Evolutionary conservation across 371 early-diverging fungal species (phyloP), one percentile per base, ranked within the genome.

Genomic region (Circinella minor): DNA sequence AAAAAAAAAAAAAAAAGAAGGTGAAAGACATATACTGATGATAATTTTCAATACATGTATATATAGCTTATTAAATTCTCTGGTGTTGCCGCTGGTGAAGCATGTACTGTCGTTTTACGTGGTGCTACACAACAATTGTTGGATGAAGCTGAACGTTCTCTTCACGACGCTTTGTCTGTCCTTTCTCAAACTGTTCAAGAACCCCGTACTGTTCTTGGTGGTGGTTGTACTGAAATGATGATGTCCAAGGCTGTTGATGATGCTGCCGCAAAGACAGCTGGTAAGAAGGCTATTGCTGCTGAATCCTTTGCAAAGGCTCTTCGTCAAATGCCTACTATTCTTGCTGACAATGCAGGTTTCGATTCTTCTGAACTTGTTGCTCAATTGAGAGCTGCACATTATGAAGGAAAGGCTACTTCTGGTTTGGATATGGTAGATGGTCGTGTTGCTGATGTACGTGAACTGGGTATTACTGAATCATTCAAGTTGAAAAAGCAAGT

Each of bases 291-390:
- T n/a, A 92, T 98, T 67, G 99, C 99, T 57, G 93, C 99, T 62
- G 96, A 97, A 81, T 89, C 95, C 43, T 99, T 99, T 88, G 92
- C 99, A 46, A 90, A 91, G 73, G 99, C 99, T 13, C 86, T 99
- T 54, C 92, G 99, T 69, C 95, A 95, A 86, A 93, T 99, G 84
- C 99, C 99, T 18, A 95, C 96, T 27, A 99, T 98, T 73, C 85
- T 99, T 65, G 96, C 99, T 36, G 99, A 99, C 77, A 99, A 99
- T 79, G 99, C 98, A 47, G 99, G 99, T 63, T 97, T 95, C 76
- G 98, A 99, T 81, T 93, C 95, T 68, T 91, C 96, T 3, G 97
- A 97, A 68, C 82, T 99, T 49, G 98, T 97, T 14, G 88, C 97
- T 69, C 90, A 92, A 78, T 86, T 99, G 71, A 91, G 96, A 47